These are phyloP conservation scores for Oryza punctata DNA, from an alignment of 176 grass and related monocot species.

Conservation along the genomic window DNA sequence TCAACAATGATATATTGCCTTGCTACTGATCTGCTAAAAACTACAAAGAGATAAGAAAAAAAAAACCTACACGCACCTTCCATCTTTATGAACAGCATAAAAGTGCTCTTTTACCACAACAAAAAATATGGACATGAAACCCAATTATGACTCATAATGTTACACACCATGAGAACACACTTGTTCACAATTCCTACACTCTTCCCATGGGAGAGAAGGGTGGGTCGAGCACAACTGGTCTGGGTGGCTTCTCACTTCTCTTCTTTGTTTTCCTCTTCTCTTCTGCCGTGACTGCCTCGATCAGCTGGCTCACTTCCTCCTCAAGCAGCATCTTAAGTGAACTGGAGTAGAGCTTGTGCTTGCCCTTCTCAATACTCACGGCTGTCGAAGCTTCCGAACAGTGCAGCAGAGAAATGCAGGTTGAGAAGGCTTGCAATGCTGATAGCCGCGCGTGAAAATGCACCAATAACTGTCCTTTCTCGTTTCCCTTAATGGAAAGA, in stretches of 20 bases:
- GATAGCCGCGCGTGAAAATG: conserved; percentile 88
- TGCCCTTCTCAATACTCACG: conserved; percentile 63
- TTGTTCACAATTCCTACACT: conserved; percentile 44
- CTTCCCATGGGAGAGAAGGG: conserved; percentile 90
- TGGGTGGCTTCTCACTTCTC: conserved; percentile 55
- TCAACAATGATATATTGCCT: conserved; percentile 28
- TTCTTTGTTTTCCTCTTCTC: conserved; percentile 64
- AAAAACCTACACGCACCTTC: conserved; percentile 19
- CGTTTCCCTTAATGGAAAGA: conserved; percentile 63
- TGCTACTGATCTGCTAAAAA: conserved; percentile 30
- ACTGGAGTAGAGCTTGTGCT: conserved; percentile 73
- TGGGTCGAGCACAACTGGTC: conserved; percentile 52
- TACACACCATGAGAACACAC: not conserved
- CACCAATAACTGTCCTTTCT: conserved; percentile 67
- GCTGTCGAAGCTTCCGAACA: conserved; percentile 57
- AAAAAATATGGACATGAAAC: conserved; percentile 42
- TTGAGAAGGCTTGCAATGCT: conserved; percentile 81
- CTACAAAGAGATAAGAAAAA: conserved; percentile 16
- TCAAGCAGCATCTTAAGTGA: conserved; percentile 85
- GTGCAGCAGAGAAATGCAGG: conserved; percentile 82
- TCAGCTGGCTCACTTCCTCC: conserved; percentile 81
- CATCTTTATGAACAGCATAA: conserved; percentile 41
- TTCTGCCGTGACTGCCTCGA: conserved; percentile 79
- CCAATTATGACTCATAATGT: conserved; percentile 9
- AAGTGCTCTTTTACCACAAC: conserved; percentile 21